These are phyloP conservation scores for Pistacia vera DNA, from an alignment of 345 rosid genomes.

Conservation along the genomic window DNA sequence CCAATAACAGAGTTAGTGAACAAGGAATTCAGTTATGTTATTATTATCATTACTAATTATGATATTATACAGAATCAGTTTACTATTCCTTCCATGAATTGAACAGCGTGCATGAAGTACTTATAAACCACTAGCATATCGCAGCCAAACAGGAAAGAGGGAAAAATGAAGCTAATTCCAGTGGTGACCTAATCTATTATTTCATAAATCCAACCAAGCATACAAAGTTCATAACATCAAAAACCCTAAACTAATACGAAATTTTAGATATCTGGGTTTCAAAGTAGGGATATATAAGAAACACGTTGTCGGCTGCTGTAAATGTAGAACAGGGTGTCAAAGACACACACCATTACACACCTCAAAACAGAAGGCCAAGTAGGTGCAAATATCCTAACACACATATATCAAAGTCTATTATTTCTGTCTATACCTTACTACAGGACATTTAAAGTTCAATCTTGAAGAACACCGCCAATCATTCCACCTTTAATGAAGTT, in stretches of 20 bases:
- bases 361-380: neutral
- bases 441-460: neutral
- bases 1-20: neutral
- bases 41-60: too few species aligned
- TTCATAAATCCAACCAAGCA: neutral
- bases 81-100: neutral
- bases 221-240: neutral
- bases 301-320: neutral
- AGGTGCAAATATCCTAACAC: neutral
- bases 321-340: neutral
- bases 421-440: neutral
- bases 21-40: neutral
- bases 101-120: neutral
- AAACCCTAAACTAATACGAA: neutral
- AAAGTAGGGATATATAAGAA: neutral
- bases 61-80: too few species aligned
- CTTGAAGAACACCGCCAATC: neutral
- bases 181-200: neutral
- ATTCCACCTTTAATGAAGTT: neutral
- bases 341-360: neutral
- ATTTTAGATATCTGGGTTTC: neutral
- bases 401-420: neutral
- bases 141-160: neutral
- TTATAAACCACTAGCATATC: neutral
- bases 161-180: constrained; percentile 1